Conservation (phyloP, 2,329 filamentous ascomycete genomes). For the Anthostomella pinea region DNA sequence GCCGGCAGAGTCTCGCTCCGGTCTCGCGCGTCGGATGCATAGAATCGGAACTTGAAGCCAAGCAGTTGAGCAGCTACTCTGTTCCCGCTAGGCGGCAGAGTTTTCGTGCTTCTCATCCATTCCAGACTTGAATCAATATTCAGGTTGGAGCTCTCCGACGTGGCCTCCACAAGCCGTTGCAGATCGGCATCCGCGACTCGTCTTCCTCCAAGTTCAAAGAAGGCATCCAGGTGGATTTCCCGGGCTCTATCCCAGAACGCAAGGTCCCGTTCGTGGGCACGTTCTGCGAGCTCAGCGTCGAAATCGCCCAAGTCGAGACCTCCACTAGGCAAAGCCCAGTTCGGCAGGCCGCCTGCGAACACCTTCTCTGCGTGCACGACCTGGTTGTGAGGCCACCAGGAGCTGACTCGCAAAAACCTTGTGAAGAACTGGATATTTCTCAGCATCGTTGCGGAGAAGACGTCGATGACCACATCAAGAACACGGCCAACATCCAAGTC, state of each 20-base stretch:
- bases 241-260: conserved; percentile 81
- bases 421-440: conserved; percentile 94
- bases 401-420: conserved; percentile 85
- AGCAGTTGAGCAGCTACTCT: conserved; percentile 89
- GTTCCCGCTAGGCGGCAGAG: conserved; percentile 81
- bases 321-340: conserved; percentile 70
- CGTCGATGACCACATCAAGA: conserved; percentile 89
- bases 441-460: conserved; percentile 89
- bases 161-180: conserved; percentile 42
- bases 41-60: conserved; percentile 96
- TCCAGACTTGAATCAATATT: conserved; percentile 39
- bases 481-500: conserved; percentile 94
- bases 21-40: conserved; percentile 75
- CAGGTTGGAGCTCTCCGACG: conserved; percentile 46
- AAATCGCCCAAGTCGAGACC: conserved; percentile 63
- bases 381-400: conserved; percentile 86
- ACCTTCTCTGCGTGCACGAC: conserved; percentile 38
- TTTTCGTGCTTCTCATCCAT: conserved; percentile 81
- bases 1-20: conserved; percentile 77
- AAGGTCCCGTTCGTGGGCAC: conserved; percentile 65
- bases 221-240: conserved; percentile 74
- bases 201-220: conserved; percentile 82
- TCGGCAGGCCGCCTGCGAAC: conserved; percentile 67
- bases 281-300: conserved; percentile 51
- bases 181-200: conserved; percentile 60